Base-by-base conservation (phyloP, 2,329 filamentous ascomycete species). In the Fusarium aywerte region DNA sequence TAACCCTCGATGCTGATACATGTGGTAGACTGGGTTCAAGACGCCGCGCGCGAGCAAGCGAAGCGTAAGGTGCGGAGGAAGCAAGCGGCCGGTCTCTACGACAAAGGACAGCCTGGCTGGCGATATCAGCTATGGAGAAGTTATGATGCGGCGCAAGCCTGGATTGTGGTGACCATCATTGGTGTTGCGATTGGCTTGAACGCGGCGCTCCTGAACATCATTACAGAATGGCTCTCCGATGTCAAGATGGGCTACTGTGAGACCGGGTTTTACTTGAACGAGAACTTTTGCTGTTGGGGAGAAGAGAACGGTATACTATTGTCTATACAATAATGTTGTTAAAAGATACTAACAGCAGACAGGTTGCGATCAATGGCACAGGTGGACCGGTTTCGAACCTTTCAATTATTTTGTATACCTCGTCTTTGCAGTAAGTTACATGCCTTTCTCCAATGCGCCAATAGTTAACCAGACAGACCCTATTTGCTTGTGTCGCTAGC, bases 271-370 rank as follows among this genome's bases (percentile, higher is more conserved):
- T 99, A 99, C 76, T 85, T 99, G 58, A 99, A 99, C 78, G 93
- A 98, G 83, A 91, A 88, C 77, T 99, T 99, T 78, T 99, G 96
- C 80, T 99, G 96, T 77, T 99, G 94, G 93, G 96, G 96, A 35
- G 92, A 96, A 56, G 93, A 97, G 73, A 90, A 88, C 75, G 94
- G 89, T 89, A 79, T 42, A 80, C 57, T 31, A 45, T 48, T 40
- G 7, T 13, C 18, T 6, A 18, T 5, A 5, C 6, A 10, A n/a
- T 13, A 6, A 5, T 6, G 5, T 18, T 39, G 16, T 6, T 20
- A 1, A n/a, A 16, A 3, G 9, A 36, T 47, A 32, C 63, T 74
- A 12, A 73, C 44, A n/a, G 3, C 7, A 11, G 33, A 21, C 68
- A 91, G 90, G 92, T 5, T 99, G 96, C 76, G 82, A 87, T 1